Evolutionary conservation across 805 yeast species (phyloP), one percentile per base, ranked within the genome.

Genomic region (Hanseniaspora lindneri): DNA sequence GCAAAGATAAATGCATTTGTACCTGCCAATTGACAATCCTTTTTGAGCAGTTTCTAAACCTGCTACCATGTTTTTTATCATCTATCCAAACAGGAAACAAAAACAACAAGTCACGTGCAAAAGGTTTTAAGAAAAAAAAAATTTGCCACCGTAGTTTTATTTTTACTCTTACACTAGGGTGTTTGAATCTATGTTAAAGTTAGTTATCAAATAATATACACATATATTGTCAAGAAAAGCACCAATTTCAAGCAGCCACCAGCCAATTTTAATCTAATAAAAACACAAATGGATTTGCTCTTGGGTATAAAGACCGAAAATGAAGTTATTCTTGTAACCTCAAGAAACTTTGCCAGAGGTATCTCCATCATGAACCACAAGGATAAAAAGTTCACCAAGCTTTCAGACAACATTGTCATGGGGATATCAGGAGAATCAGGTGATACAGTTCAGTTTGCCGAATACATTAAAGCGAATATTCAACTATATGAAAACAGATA

Each of bases 401-500:
- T 89, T 57, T 84, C 84, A 56, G 73, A 78, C 33, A 89, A 82
- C 61, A 75, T 83, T 47, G 68, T 88, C 56, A 73, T 92, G 69
- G 95, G 96, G 37, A 88, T 69, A 68, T 81, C 94, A 1, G 98
- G 98, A 50, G 98, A 92, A 63, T 75, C 96, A 3, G 98, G 98
- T 53, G 98, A 92, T 62, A 84, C 96, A 50, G 86, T 81, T 6
- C 92, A 88, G 62, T 92, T 92, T 68, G 94, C 96, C 32, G 97
- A 92, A 62, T 85, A 80, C 60, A 77, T 89, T 54, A 92, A 85
- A 64, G 98, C 95, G 39, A 92, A 92, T 61, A 77, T 87, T 55
- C 94, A 84, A 64, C 73, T 92, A 51, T 81, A 83, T 63, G 76
- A 83, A 37, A 85, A 88, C 74, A 76, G 97, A 56, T 89, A 89